A percentile compares a stretch with the other conserved stretches of the same genome.
Evolutionary conservation across 2,329 filamentous ascomycete genomes (phyloP).

Genomic region (Laburnicola sp.): DNA sequence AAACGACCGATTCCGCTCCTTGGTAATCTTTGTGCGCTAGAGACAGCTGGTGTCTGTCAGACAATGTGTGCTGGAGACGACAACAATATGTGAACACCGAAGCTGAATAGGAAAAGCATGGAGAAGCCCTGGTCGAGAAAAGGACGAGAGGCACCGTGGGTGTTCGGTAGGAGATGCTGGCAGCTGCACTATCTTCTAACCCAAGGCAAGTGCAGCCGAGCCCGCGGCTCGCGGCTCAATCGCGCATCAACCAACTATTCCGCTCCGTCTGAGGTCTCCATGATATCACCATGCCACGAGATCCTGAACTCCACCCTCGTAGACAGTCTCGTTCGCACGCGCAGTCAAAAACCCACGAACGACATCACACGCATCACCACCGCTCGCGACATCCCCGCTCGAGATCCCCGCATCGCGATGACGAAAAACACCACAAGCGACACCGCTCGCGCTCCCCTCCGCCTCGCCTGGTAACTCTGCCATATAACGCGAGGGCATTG

Average conservation of each 20-base stretch:
- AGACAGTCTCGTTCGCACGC: constrained; percentile 34
- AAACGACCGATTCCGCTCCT: no score
- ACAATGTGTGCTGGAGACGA: no score
- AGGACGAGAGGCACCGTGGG: no score
- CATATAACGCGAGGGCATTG: constrained; percentile 67
- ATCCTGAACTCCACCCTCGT: neutral
- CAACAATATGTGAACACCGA: no score
- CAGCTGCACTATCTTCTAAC: no score
- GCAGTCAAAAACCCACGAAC: constrained; percentile 41
- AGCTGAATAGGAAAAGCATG: no score
- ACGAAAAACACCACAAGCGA: constrained; percentile 28
- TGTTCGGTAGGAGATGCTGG: no score
- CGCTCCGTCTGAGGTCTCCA: neutral
- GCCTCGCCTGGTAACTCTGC: constrained; percentile 52
- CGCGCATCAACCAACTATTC: neutral
- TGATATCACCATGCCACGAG: constrained; percentile 7
- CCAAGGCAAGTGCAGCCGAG: neutral
- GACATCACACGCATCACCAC: constrained; percentile 43
- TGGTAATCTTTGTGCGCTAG: no score
- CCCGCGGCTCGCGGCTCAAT: neutral
- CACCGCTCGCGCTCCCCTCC: constrained; percentile 38
- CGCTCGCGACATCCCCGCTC: constrained; percentile 42
- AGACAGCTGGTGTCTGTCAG: no score
- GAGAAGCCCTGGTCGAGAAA: no score
- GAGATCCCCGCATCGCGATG: constrained; percentile 35